These are phyloP conservation scores for Apiospora malaysiana DNA, from an alignment of 2,329 filamentous ascomycete species.

Conservation along the genomic window DNA sequence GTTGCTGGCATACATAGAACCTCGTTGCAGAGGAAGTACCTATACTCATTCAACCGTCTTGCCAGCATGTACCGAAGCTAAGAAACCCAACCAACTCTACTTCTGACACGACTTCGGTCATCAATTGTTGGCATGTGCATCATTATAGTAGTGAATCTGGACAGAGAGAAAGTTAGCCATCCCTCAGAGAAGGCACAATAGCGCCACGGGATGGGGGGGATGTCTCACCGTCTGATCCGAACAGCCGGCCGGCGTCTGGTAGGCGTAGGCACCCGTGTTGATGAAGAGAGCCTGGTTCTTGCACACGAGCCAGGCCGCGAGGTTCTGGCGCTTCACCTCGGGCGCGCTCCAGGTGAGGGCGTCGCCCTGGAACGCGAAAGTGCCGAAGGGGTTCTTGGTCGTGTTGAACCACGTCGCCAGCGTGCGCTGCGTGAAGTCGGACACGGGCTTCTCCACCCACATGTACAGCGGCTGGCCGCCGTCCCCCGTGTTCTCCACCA, in stretches of 20 bases:
- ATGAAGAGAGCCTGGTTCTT: slow-evolving; percentile 57
- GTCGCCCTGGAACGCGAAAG: slow-evolving; percentile 64
- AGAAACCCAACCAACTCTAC: not conserved
- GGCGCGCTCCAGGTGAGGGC: slow-evolving; percentile 59
- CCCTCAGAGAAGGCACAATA: not conserved
- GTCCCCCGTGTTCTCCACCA: slow-evolving; percentile 55
- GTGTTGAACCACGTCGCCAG: slow-evolving; percentile 58
- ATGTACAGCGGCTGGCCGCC: slow-evolving; percentile 46
- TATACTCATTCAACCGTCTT: not conserved
- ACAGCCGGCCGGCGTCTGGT: slow-evolving; percentile 63
- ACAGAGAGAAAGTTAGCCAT: not conserved
- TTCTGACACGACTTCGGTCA: not conserved
- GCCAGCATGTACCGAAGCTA: not conserved
- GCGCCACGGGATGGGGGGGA: not conserved
- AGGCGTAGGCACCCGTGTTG: slow-evolving; percentile 64
- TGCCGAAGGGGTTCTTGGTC: slow-evolving; percentile 58
- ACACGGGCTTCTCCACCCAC: slow-evolving; percentile 49
- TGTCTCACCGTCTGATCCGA: slow-evolving; percentile 61
- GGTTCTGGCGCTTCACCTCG: slow-evolving; percentile 57
- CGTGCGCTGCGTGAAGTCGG: slow-evolving; percentile 51
- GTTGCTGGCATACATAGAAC: not conserved
- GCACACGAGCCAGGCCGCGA: slow-evolving; percentile 65
- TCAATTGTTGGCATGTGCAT: slow-evolving; percentile 38
- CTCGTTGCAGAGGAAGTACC: not conserved
- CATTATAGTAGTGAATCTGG: slow-evolving; percentile 51